Conservation (phyloP, 2,329 filamentous ascomycete species). For the Ascochyta lentis region DNA sequence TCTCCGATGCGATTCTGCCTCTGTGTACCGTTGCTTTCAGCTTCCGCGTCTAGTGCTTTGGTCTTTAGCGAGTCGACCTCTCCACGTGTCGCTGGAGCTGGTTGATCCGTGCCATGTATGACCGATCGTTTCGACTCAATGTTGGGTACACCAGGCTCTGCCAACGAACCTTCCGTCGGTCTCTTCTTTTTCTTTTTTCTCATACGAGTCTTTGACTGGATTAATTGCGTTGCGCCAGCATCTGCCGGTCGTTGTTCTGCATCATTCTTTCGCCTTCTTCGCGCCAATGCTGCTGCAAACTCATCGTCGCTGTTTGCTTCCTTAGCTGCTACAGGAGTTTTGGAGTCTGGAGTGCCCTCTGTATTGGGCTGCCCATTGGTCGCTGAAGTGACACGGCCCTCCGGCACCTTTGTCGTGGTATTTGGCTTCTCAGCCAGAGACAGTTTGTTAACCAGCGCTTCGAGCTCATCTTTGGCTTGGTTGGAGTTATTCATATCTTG, state of each 20-base stretch:
- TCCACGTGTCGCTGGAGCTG: neutral
- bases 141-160: neutral
- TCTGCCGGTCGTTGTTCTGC: neutral
- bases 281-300: neutral
- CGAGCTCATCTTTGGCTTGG: conserved; percentile 25
- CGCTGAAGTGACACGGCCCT: neutral
- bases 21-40: neutral
- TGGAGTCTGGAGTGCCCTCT: conserved; percentile 8
- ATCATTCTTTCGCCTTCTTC: neutral
- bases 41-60: neutral
- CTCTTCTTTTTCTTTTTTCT: conserved; percentile 39
- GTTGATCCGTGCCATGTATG: neutral
- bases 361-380: neutral
- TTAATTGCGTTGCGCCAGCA: conserved; percentile 30
- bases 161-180: conserved; percentile 19
- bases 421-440: conserved; percentile 18
- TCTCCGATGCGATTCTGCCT: neutral
- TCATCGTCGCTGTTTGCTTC: conserved; percentile 1
- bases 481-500: neutral
- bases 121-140: neutral
- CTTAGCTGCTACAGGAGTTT: neutral
- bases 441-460: conserved; percentile 32
- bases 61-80: neutral
- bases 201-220: conserved; percentile 48
- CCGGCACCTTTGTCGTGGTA: neutral